These are phyloP conservation scores for Leccinum obscurum DNA, from an alignment of 768 basidiomycete genomes.

Conservation along the genomic window DNA sequence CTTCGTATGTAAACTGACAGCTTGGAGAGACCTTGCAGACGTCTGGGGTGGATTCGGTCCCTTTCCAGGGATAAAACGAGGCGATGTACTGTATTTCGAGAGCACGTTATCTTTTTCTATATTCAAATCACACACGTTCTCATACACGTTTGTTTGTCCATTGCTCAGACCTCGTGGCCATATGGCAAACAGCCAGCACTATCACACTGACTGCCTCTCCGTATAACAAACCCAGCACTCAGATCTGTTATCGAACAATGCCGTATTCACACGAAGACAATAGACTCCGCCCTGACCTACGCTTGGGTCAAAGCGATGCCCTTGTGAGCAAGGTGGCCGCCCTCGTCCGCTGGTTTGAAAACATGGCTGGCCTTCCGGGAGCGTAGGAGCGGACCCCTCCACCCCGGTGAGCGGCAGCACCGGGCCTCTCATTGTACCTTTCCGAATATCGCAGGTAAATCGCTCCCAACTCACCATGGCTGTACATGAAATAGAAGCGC, in stretches of 20 bases:
- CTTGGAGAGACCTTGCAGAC: slow-evolving; percentile 78
- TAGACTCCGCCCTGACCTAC: slow-evolving; percentile 67
- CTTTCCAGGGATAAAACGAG: slow-evolving; percentile 53
- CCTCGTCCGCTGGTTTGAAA: slow-evolving; percentile 71
- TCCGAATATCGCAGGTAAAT: slow-evolving; percentile 13
- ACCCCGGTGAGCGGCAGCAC: slow-evolving; percentile 17
- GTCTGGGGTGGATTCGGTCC: slow-evolving; percentile 57
- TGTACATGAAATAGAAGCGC: slow-evolving; percentile 28
- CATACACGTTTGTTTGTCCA: slow-evolving; percentile 18
- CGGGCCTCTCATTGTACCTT: slow-evolving; percentile 6
- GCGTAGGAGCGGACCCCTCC: slow-evolving; percentile 9
- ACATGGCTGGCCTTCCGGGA: slow-evolving; percentile 58
- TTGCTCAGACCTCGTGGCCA: slow-evolving; percentile 51
- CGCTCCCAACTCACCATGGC: slow-evolving; percentile 19
- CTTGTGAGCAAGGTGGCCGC: slow-evolving; percentile 65
- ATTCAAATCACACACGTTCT: slow-evolving; percentile 16
- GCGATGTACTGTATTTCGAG: slow-evolving; percentile 70
- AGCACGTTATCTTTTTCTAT: slow-evolving; percentile 46
- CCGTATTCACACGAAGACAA: slow-evolving; percentile 60
- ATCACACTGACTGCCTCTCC: slow-evolving; percentile 67
- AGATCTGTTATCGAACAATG: slow-evolving; percentile 81
- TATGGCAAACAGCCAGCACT: slow-evolving; percentile 44
- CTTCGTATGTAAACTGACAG: slow-evolving; percentile 67
- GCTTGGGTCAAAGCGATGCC: slow-evolving; percentile 68
- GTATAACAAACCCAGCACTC: slow-evolving; percentile 55